phyloP scores from a whole-genome alignment of 148 eudicot species.

The Simmondsia chinensis region DNA sequence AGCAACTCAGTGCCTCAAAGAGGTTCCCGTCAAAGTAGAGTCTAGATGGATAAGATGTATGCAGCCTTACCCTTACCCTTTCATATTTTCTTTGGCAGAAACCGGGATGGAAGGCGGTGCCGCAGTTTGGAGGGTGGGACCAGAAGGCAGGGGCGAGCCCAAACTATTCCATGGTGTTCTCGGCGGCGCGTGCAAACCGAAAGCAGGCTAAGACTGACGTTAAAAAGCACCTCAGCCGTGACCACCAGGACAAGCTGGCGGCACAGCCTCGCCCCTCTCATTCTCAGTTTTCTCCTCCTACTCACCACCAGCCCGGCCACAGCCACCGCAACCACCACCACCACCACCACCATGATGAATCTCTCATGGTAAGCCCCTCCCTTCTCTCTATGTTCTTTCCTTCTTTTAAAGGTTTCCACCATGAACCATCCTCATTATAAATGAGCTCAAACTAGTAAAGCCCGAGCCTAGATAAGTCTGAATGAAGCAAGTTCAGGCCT shows the following conservation, averaged over 20 bases:
- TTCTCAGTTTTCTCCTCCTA: too few relatives aligned
- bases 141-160: conserved; percentile 21
- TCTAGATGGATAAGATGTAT: not conserved
- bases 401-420: not conserved
- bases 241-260: conserved; percentile 15
- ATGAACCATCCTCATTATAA: too few relatives aligned
- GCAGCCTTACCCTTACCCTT: not conserved
- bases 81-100: conserved; percentile 8
- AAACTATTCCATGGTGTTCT: conserved; percentile 41
- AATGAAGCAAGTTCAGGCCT: too few relatives aligned
- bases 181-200: conserved; percentile 34
- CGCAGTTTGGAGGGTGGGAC: conserved; percentile 52
- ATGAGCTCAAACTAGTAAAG: too few relatives aligned
- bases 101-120: conserved; percentile 22
- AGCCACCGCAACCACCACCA: conserved; percentile 3
- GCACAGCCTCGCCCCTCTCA: too few relatives aligned
- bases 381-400: not conserved
- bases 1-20: too few relatives aligned
- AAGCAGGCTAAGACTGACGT: conserved; percentile 28
- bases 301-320: not conserved
- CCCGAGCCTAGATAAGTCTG: too few relatives aligned
- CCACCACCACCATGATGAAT: conserved; percentile 6
- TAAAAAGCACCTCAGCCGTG: conserved; percentile 17
- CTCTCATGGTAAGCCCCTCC: conserved; percentile 11
- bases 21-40: not conserved